Evolutionary conservation across 83 land plant genomes (phyloP).

Genomic region (Larix sibirica): DNA sequence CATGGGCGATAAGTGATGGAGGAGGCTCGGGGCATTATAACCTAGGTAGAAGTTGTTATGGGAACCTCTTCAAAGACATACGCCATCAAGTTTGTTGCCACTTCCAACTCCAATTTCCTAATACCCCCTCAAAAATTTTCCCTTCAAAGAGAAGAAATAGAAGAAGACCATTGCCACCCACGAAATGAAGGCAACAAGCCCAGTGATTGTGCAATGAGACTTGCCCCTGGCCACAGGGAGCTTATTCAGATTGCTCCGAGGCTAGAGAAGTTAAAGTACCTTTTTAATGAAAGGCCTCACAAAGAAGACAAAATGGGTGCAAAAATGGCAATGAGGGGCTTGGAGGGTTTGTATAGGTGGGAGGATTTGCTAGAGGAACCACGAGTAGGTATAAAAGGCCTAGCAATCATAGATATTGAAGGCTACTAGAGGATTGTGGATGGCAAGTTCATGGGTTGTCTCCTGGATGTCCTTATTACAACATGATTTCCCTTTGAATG

Average conservation of each 20-base stretch:
- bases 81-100: constrained; percentile 89
- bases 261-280: constrained; percentile 69
- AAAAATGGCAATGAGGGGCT: constrained; percentile 22
- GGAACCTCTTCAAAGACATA: constrained; percentile 84
- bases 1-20: no score
- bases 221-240: constrained; percentile 78
- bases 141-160: constrained; percentile 7
- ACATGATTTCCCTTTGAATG: constrained; percentile 71
- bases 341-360: constrained; percentile 62
- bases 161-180: neutral
- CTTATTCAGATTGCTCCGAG: constrained; percentile 79
- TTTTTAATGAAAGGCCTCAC: constrained; percentile 61
- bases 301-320: constrained; percentile 36
- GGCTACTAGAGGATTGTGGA: constrained; percentile 87
- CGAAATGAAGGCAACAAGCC: neutral
- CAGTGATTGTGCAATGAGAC: constrained; percentile 46
- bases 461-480: constrained; percentile 66
- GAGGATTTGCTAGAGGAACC: constrained; percentile 76
- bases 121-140: constrained; percentile 55
- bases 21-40: no score
- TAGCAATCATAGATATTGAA: constrained; percentile 81
- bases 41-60: constrained; percentile 53
- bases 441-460: constrained; percentile 57
- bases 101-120: constrained; percentile 84
- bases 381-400: constrained; percentile 49